Evolutionary conservation across 495 filamentous ascomycete genomes (phyloP).

Genomic region (Apiosordaria backusii): DNA sequence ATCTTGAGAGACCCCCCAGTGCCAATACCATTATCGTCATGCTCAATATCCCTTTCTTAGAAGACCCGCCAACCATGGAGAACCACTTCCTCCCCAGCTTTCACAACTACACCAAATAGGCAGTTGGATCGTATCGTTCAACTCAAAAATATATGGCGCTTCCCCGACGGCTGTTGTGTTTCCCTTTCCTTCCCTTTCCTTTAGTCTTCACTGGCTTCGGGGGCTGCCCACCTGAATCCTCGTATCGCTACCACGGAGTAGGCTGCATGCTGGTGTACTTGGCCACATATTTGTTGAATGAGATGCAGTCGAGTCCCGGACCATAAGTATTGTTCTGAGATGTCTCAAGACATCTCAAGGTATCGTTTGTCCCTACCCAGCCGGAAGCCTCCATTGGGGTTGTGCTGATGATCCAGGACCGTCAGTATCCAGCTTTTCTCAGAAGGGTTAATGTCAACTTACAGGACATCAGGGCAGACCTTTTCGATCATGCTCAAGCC

Average conservation of each 20-base stretch:
- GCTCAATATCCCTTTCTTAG: no score
- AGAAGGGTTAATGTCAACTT: not conserved
- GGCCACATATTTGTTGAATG: slow-evolving; percentile 1
- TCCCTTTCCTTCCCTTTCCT: not conserved
- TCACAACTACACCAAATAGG: not conserved
- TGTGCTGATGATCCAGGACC: not conserved
- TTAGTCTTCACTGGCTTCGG: not conserved
- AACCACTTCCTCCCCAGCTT: no score
- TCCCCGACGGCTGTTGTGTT: no score
- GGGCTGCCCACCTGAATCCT: not conserved
- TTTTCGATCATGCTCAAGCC: slow-evolving; percentile 32
- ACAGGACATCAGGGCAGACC: slow-evolving; percentile 24
- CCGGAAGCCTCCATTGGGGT: slow-evolving; percentile 23
- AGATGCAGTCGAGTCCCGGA: slow-evolving; percentile 16
- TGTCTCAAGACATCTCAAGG: slow-evolving; percentile 19
- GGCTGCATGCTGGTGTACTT: slow-evolving; percentile 29
- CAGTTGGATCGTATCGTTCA: not conserved
- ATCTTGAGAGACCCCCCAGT: not conserved
- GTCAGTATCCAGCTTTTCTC: not conserved
- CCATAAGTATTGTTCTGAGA: slow-evolving; percentile 13
- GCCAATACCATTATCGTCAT: no score
- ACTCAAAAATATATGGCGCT: no score
- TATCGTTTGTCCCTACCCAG: not conserved
- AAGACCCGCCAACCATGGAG: no score
- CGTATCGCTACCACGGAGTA: slow-evolving; percentile 7